Conservation (phyloP, 805 yeast genomes). For the Pichia nanzhaoensis region DNA sequence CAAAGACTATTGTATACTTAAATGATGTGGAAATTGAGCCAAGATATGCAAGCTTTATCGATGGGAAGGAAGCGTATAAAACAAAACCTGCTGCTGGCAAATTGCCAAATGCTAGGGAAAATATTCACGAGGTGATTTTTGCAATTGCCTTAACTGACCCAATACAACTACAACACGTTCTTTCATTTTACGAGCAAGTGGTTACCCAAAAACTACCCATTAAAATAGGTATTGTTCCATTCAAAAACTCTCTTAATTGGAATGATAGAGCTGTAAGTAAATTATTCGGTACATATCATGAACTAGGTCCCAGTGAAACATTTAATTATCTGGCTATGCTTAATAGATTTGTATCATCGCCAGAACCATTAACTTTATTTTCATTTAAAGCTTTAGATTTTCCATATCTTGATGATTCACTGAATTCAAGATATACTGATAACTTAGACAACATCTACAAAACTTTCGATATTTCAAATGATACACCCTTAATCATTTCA, state of each 20-base stretch:
- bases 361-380: conserved; percentile 10
- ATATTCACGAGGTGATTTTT: conserved; percentile 68
- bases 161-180: conserved; percentile 43
- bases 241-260: conserved; percentile 29
- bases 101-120: conserved; percentile 64
- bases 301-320: conserved; percentile 19
- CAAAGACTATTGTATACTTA: conserved; percentile 51
- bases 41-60: conserved; percentile 41
- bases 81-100: conserved; percentile 44
- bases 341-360: conserved; percentile 12
- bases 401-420: conserved; percentile 13
- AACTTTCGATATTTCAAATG: conserved; percentile 20
- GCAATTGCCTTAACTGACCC: conserved; percentile 53
- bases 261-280: conserved; percentile 20
- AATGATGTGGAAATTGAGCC: conserved; percentile 69
- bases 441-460: conserved; percentile 33
- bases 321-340: conserved; percentile 21
- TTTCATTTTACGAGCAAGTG: conserved; percentile 43
- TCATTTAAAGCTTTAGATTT: conserved; percentile 11
- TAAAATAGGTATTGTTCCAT: conserved; percentile 78
- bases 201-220: conserved; percentile 62
- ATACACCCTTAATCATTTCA: conserved; percentile 48
- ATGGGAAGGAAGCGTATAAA: conserved; percentile 42
- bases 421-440: conserved; percentile 6
- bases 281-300: conserved; percentile 17